These are phyloP conservation scores for Wallacemonas sp. DNA, from an alignment of 208 protist genomes.

Conservation along the genomic window DNA sequence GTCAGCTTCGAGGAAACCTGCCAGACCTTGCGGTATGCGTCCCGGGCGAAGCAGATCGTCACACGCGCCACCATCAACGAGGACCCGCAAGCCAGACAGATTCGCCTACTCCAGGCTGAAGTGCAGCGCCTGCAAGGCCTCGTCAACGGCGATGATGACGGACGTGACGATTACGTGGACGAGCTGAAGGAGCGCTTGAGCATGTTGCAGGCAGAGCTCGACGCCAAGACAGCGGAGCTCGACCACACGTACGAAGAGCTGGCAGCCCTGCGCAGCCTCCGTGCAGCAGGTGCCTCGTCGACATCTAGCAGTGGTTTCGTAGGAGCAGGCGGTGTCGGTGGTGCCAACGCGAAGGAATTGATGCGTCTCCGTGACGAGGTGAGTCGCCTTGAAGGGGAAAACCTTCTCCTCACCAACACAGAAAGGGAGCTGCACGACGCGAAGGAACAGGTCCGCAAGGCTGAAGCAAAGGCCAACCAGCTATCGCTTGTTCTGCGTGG, in stretches of 20 bases:
- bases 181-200: constrained; percentile 46
- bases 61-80: constrained; percentile 91
- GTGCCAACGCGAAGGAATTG: constrained; percentile 32
- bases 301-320: not conserved
- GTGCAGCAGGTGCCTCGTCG: constrained; percentile 3
- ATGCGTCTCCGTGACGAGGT: constrained; percentile 32
- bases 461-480: constrained; percentile 12
- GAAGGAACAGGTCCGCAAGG: constrained; percentile 4
- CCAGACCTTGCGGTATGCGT: constrained; percentile 92
- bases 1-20: constrained; percentile 92
- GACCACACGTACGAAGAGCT: constrained; percentile 40
- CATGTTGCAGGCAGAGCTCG: constrained; percentile 39
- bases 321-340: not conserved
- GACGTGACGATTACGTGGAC: constrained; percentile 44
- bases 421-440: constrained; percentile 31
- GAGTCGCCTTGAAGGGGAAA: constrained; percentile 31
- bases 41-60: constrained; percentile 90
- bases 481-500: constrained; percentile 3
- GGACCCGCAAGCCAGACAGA: constrained; percentile 86
- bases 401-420: constrained; percentile 28
- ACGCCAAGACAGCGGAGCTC: constrained; percentile 34
- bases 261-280: constrained; percentile 23
- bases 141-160: constrained; percentile 37
- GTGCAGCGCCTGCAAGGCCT: constrained; percentile 61
- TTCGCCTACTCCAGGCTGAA: constrained; percentile 67